Base-by-base conservation (phyloP, 371 early-diverging fungal species). In the Apophysomyces ossiformis region DNA sequence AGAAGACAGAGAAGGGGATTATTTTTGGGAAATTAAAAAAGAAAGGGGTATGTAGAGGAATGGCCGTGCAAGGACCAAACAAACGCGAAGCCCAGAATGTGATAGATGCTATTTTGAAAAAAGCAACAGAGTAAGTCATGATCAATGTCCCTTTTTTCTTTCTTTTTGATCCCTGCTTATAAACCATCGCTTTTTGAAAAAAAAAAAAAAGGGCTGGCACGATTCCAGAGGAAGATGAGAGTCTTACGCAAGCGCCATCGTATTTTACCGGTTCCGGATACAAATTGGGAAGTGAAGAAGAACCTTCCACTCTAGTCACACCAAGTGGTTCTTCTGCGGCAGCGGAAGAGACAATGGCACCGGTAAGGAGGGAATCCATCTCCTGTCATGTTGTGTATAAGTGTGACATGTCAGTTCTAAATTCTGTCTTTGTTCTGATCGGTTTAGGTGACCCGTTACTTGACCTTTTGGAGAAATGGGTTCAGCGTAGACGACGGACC, bases 381-480 rank as follows among this genome's bases (percentile, higher is more conserved):
- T 41, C 41, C 5, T 41, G 32, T 26, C 32, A 26, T 26, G 32
- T 26, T 37, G 13, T 12, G 36, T 9, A 6, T 5, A 32, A 36
- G 5, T n/a, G 2, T 57, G 13, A 12, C 18, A n/a, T 15, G 5
- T 21, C 13, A 57, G n/a, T 5, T 35, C 5, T 57, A 18, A 18
- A 47, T 36, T n/a, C 12, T 56, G 32, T 15, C n/a, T 38, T 7
- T 32, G 9, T 57, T 39, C 9, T 44, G 21, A 13, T 26, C 13
- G 13, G 13, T 50, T 4, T 67, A 85, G 87, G 87, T 85, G 21
- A 80, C 85, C n/a, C 87, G 91, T 37, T 78, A 89, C 47, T 83
- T 98, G 65, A 97, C 95, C 5, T 96, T 98, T 68, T 98, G 97
- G 96, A 85, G 91, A 58, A 90, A 97, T 71, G 99, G 99, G 37